These are phyloP conservation scores for Monosporozyma unispora DNA, from an alignment of 805 yeast genomes.

Conservation along the genomic window DNA sequence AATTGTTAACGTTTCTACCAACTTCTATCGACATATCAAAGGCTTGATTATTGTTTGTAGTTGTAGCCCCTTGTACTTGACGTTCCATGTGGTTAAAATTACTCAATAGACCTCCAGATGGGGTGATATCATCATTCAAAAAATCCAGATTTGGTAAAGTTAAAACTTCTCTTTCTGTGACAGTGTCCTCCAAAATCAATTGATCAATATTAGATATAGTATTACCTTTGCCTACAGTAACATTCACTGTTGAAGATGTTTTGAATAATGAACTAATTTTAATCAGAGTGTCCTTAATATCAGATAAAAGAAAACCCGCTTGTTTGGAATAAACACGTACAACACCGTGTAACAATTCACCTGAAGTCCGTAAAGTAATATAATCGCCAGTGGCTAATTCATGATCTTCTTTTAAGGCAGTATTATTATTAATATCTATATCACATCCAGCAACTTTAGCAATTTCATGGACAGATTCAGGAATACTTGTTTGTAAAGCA, in stretches of 20 bases:
- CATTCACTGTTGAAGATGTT: conserved; percentile 38
- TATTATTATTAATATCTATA: background rate
- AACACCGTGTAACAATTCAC: conserved; percentile 79
- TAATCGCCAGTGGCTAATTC: conserved; percentile 36
- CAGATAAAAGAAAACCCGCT: conserved; percentile 74
- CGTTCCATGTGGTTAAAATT: conserved; percentile 19
- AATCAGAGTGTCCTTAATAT: conserved; percentile 66
- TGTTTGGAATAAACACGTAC: conserved; percentile 80
- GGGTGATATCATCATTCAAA: conserved; percentile 15
- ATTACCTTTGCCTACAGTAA: conserved; percentile 52
- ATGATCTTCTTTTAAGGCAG: conserved; percentile 4
- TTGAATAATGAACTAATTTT: conserved; percentile 62
- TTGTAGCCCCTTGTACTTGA: conserved; percentile 27
- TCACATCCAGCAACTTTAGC: conserved; percentile 34
- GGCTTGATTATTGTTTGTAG: conserved; percentile 5
- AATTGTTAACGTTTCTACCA: conserved; percentile 22
- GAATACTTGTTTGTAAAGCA: conserved; percentile 60
- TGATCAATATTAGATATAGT: conserved; percentile 50
- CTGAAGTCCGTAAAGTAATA: conserved; percentile 71
- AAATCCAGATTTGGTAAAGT: conserved; percentile 49
- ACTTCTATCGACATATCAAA: conserved; percentile 28
- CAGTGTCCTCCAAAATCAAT: conserved; percentile 63
- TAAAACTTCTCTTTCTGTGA: conserved; percentile 67
- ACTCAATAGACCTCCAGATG: conserved; percentile 11
- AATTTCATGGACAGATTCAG: conserved; percentile 58